Evolutionary conservation across 2,329 filamentous ascomycete genomes (phyloP).

Genomic region (Aspergillus ochraceus): DNA sequence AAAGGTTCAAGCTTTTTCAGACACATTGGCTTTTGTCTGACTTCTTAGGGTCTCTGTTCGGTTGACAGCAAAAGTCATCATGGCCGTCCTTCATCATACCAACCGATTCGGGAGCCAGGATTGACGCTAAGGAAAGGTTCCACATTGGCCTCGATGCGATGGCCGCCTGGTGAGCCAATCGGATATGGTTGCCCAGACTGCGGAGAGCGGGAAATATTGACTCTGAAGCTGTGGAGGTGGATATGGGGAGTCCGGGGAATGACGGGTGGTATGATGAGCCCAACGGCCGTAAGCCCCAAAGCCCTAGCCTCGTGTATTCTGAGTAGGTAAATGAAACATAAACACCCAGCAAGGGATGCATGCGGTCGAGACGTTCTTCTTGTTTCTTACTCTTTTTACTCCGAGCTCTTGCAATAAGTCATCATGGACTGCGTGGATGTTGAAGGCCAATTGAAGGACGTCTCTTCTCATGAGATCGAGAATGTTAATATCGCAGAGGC

Average conservation of each 20-base stretch:
- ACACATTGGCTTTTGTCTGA: no score
- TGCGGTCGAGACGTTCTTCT: background rate
- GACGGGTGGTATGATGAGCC: background rate
- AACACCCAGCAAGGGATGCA: background rate
- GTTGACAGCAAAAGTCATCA: no score
- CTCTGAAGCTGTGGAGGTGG: background rate
- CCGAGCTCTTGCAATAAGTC: background rate
- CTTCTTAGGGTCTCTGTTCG: no score
- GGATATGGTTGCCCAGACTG: background rate
- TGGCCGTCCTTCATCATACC: no score
- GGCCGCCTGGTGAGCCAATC: background rate
- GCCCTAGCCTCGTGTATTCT: background rate
- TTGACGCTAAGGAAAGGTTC: background rate
- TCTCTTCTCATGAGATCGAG: conserved; percentile 19
- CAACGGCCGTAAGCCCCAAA: background rate
- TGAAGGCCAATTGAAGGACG: conserved; percentile 9
- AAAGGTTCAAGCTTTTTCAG: no score
- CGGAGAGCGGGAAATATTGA: background rate
- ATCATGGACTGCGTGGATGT: background rate
- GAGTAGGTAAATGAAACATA: background rate
- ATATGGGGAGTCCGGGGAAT: background rate
- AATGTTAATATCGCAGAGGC: conserved; percentile 11
- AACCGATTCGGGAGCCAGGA: background rate
- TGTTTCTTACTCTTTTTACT: background rate
- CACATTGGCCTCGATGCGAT: background rate